Evolutionary conservation across 1,284 basidiomycete species (phyloP), one percentile per base, ranked within the genome.

Genomic region (Cryptococcus deneoformans): DNA sequence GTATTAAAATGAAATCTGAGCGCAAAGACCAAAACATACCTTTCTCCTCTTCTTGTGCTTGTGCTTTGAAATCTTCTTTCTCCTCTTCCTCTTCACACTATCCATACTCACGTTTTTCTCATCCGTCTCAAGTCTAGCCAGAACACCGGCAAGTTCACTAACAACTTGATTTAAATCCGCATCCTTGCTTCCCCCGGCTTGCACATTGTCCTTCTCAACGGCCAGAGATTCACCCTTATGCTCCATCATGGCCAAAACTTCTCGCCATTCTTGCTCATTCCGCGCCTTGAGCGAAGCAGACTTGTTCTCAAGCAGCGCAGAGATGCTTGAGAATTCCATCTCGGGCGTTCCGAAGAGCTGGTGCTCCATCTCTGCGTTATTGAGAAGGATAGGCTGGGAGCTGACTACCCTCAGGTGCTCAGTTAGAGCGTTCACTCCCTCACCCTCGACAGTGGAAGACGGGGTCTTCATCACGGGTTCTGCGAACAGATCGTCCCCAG

Each of bases 1-100:
- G 29, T 29, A 46, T 7, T 8, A 36, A 39, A 16, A 29, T n/a
- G 29, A 10, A 29, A 35, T 42, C 3, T 50, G 20, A 14, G 6
- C n/a, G 11, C n/a, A 20, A 86, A 87, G 29, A 29, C 78, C 86
- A 84, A 29, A 14, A 78, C 82, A 89, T 56, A 85, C 86, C 58
- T 83, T 84, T 67, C 80, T 90, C 74, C 83, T 87, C 63, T 87
- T 87, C 71, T 92, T 90, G 63, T 70, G 69, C 66, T 74, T 74
- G 61, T 74, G 72, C 60, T 71, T 74, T 46, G 62, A 67, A 49
- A 72, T 70, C 72, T 72, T 74, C 70, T 70, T 71, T 58, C 70
- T 69, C 56, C 72, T 66, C 64, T 74, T 74, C 50, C 72, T 60
- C 65, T 64, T 71, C 43, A 71, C 69, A 53, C 69, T 71, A 58